A percentile compares a stretch with the other conserved stretches of the same genome.
Conservation (phyloP, 495 filamentous ascomycete species). For the Friedmanniomyces endolithicus region DNA sequence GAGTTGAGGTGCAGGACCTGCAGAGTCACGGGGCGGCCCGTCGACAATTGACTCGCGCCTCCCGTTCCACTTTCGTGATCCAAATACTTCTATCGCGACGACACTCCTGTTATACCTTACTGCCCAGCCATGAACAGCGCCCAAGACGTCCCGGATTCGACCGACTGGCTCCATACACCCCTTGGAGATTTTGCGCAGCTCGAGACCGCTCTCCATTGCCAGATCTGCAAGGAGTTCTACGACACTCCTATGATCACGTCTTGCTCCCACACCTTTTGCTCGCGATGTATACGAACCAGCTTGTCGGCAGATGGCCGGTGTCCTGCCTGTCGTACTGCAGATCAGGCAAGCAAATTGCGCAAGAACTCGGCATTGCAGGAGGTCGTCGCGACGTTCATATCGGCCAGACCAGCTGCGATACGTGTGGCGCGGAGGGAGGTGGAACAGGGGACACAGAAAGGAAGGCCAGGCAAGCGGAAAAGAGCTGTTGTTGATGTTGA, state of each 20-base stretch:
- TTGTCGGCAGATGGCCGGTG: conserved; percentile 73
- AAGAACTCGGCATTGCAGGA: conserved; percentile 75
- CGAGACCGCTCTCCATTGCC: conserved; percentile 79
- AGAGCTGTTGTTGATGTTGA: conserved; percentile 42
- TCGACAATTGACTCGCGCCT: background rate
- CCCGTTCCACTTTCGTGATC: background rate
- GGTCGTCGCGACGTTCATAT: conserved; percentile 65
- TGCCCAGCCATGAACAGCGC: conserved; percentile 8
- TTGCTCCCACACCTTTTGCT: conserved; percentile 95
- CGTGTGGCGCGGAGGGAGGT: conserved; percentile 39
- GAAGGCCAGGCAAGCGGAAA: conserved; percentile 29
- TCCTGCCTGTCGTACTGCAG: conserved; percentile 61
- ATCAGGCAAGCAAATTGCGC: conserved; percentile 73
- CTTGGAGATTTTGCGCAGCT: conserved; percentile 59
- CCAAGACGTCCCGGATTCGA: conserved; percentile 65
- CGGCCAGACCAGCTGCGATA: conserved; percentile 48
- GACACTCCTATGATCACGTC: conserved; percentile 84
- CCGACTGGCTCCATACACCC: conserved; percentile 82
- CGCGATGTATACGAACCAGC: conserved; percentile 78
- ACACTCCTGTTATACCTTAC: too few relatives aligned
- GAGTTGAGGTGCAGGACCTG: too few relatives aligned
- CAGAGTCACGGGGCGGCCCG: too few relatives aligned
- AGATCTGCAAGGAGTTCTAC: conserved; percentile 97
- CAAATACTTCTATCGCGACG: background rate
- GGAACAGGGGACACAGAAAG: conserved; percentile 17